These are phyloP conservation scores for Blastomyces silverae DNA, from an alignment of 2,329 filamentous ascomycete species.

Conservation along the genomic window DNA sequence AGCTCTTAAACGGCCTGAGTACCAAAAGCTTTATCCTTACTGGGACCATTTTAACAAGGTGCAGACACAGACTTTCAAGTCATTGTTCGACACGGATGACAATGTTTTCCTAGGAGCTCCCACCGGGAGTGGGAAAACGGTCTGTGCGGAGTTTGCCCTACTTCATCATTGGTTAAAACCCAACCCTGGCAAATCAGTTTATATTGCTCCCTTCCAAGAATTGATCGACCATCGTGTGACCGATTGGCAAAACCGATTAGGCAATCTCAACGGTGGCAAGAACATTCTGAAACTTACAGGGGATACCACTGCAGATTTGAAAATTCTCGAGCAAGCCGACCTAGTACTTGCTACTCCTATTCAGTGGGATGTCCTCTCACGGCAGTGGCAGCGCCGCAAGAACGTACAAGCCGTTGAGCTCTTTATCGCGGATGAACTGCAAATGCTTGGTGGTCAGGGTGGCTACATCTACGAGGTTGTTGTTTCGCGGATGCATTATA, in stretches of 20 bases:
- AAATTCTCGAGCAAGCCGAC: constrained; percentile 78
- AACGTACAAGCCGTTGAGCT: constrained; percentile 85
- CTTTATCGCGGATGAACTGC: constrained; percentile 91
- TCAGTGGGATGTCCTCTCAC: constrained; percentile 93
- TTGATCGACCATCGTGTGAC: constrained; percentile 73
- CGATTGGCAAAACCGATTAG: constrained; percentile 77
- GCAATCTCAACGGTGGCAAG: constrained; percentile 70
- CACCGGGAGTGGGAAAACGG: constrained; percentile 90
- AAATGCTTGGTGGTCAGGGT: constrained; percentile 77
- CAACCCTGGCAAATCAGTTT: constrained; percentile 73
- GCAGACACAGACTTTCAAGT: constrained; percentile 95
- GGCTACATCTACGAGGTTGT: constrained; percentile 94
- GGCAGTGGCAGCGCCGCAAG: constrained; percentile 94
- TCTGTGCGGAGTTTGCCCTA: constrained; percentile 91
- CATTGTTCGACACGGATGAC: constrained; percentile 81
- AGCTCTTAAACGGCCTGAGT: constrained; percentile 80
- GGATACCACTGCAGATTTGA: constrained; percentile 83
- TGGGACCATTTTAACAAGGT: constrained; percentile 94
- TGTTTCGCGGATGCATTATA: constrained; percentile 96
- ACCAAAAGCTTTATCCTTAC: constrained; percentile 69
- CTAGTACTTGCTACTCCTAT: constrained; percentile 84
- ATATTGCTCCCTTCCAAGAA: constrained; percentile 91
- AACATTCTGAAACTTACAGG: constrained; percentile 88
- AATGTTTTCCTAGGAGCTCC: constrained; percentile 92
- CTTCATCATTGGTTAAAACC: constrained; percentile 75